These are phyloP conservation scores for Skeletonema grethae DNA, from an alignment of 108 stramenopile genomes.

Conservation along the genomic window DNA sequence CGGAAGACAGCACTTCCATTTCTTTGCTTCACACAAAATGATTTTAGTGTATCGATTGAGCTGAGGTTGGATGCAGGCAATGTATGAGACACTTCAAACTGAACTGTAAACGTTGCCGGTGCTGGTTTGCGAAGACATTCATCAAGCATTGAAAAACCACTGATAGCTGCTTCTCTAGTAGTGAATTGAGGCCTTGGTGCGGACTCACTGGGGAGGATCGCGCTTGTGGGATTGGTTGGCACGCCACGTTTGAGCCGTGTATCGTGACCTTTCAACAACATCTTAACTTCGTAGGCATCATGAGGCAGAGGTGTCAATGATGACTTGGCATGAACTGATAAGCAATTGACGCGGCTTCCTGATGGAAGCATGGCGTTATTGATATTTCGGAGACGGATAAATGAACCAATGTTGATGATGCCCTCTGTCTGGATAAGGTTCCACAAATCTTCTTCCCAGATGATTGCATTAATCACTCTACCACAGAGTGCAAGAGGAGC, in stretches of 20 bases:
- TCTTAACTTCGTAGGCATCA: constrained; percentile 61
- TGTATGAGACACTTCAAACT: constrained; percentile 40
- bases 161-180: neutral
- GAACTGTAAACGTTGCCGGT: constrained; percentile 33
- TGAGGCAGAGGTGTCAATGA: constrained; percentile 72
- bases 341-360: constrained; percentile 23
- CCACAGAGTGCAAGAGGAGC: constrained; percentile 63
- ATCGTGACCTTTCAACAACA: constrained; percentile 60
- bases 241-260: constrained; percentile 46
- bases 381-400: constrained; percentile 80
- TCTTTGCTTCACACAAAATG: constrained; percentile 31
- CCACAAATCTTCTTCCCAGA: constrained; percentile 86
- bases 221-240: constrained; percentile 54
- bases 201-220: constrained; percentile 47
- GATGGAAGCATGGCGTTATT: constrained; percentile 35
- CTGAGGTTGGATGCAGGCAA: constrained; percentile 30
- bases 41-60: constrained; percentile 17
- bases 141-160: constrained; percentile 22
- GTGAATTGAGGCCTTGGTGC: constrained; percentile 3
- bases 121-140: constrained; percentile 30
- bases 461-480: constrained; percentile 68
- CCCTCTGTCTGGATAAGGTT: constrained; percentile 48
- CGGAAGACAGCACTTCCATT: constrained; percentile 37
- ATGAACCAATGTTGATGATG: constrained; percentile 60
- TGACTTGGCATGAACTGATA: constrained; percentile 57